Evolutionary conservation across 495 filamentous ascomycete genomes (phyloP).

Genomic region (Ramalina peruviana): DNA sequence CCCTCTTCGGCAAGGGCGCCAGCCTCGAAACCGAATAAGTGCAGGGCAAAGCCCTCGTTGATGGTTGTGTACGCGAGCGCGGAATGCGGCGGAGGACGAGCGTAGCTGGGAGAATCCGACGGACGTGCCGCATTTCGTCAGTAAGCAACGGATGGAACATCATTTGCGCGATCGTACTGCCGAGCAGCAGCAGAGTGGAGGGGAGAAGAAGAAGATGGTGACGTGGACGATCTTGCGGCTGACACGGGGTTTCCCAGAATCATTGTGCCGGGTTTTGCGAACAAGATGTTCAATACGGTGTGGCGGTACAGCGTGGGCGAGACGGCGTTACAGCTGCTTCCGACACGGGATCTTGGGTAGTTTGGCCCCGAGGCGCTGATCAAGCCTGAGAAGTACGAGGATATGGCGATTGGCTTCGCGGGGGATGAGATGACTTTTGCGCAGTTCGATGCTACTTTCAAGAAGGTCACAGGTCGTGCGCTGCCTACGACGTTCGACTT

Average conservation of each 20-base stretch:
- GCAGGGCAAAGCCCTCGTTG: conserved; percentile 46
- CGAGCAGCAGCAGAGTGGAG: background rate
- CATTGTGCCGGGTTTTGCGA: conserved; percentile 38
- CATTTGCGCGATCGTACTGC: conserved; percentile 33
- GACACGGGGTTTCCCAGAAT: conserved; percentile 46
- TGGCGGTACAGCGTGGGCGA: conserved; percentile 30
- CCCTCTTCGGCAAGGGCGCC: conserved; percentile 32
- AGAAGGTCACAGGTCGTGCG: conserved; percentile 26
- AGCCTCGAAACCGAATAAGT: conserved; percentile 35
- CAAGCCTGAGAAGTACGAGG: conserved; percentile 29
- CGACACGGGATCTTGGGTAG: conserved; percentile 45
- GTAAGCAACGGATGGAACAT: conserved; percentile 46
- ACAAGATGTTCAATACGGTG: conserved; percentile 43
- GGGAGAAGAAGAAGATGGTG: background rate
- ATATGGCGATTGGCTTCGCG: conserved; percentile 36
- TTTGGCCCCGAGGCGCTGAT: conserved; percentile 49
- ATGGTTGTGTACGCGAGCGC: conserved; percentile 56
- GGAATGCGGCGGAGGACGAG: conserved; percentile 45
- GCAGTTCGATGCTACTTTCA: conserved; percentile 35
- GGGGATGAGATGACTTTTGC: conserved; percentile 44
- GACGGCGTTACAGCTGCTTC: conserved; percentile 42
- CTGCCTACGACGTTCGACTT: conserved; percentile 37
- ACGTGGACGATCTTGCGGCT: conserved; percentile 37
- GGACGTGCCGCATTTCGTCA: conserved; percentile 44
- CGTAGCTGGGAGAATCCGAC: conserved; percentile 38